These are phyloP conservation scores for Euptelea pleiosperma DNA, from an alignment of 164 flowering plant species.

Conservation along the genomic window DNA sequence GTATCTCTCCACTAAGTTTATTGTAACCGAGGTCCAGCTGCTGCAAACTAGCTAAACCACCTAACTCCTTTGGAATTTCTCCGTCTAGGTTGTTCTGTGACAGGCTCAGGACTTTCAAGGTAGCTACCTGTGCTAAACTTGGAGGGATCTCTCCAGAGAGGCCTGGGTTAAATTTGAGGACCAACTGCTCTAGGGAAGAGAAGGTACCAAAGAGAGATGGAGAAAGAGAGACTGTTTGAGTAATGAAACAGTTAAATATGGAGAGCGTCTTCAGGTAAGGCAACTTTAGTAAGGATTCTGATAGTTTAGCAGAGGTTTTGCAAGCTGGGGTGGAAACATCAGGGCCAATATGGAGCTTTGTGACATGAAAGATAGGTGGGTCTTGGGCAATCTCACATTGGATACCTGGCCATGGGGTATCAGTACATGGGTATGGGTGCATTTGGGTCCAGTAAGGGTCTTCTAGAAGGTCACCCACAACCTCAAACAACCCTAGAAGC, in stretches of 20 bases:
- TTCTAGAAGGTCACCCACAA: constrained; percentile 40
- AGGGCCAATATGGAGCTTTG: constrained; percentile 44
- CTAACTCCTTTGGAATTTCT: constrained; percentile 35
- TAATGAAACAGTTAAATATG: constrained; percentile 38
- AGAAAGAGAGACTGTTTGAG: constrained; percentile 31
- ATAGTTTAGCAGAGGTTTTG: constrained; percentile 34
- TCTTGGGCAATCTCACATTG: constrained; percentile 41
- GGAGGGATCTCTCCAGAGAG: constrained; percentile 40
- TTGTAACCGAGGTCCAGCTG: constrained; percentile 54
- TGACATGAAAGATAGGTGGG: constrained; percentile 41
- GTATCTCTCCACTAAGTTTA: constrained; percentile 41
- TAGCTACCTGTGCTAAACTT: constrained; percentile 19
- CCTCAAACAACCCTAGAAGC: constrained; percentile 44
- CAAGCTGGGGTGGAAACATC: constrained; percentile 44
- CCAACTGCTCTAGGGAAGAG: constrained; percentile 39
- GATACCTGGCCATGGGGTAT: constrained; percentile 64
- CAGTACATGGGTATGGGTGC: constrained; percentile 54
- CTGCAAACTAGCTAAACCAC: constrained; percentile 29
- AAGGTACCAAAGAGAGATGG: constrained; percentile 28
- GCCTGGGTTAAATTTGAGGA: constrained; percentile 42
- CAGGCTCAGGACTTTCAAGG: constrained; percentile 33
- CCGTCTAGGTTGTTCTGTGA: constrained; percentile 48
- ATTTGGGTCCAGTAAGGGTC: constrained; percentile 42
- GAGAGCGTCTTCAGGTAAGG: constrained; percentile 47
- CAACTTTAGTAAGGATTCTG: constrained; percentile 34